These are phyloP conservation scores for Fusarium goolgardi DNA, from an alignment of 2,329 filamentous ascomycete species.

Conservation along the genomic window DNA sequence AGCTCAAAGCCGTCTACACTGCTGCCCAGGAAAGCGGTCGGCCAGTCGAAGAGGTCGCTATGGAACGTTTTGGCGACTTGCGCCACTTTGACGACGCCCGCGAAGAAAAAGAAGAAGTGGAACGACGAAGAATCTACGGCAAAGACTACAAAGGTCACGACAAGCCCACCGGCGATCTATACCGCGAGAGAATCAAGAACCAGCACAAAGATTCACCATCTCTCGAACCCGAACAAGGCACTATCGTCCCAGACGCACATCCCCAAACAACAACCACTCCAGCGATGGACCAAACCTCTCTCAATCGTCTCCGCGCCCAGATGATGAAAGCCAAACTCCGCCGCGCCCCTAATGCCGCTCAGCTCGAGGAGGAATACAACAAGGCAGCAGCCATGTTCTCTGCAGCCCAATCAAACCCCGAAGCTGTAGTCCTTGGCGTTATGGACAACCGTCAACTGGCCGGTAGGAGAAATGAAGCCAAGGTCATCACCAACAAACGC, in stretches of 20 bases:
- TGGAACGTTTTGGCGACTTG: constrained; percentile 83
- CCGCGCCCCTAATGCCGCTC: constrained; percentile 77
- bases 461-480: constrained; percentile 78
- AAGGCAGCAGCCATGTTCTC: constrained; percentile 73
- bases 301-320: constrained; percentile 92
- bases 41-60: constrained; percentile 82
- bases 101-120: constrained; percentile 92
- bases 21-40: constrained; percentile 78
- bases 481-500: constrained; percentile 79
- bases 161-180: constrained; percentile 88
- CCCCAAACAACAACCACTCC: constrained; percentile 46
- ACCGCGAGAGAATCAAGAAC: constrained; percentile 77
- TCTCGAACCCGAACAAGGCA: constrained; percentile 62
- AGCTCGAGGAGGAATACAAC: constrained; percentile 87
- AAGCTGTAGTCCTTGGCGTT: constrained; percentile 78
- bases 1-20: constrained; percentile 85
- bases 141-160: constrained; percentile 85
- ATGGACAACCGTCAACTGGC: constrained; percentile 93
- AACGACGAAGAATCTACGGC: constrained; percentile 84
- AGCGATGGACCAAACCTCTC: constrained; percentile 77
- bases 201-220: constrained; percentile 55
- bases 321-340: constrained; percentile 96
- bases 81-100: constrained; percentile 90
- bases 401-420: constrained; percentile 69
- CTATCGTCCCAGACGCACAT: constrained; percentile 63